These are phyloP conservation scores for Tribonema minus DNA, from an alignment of 108 stramenopile genomes.

Conservation along the genomic window DNA sequence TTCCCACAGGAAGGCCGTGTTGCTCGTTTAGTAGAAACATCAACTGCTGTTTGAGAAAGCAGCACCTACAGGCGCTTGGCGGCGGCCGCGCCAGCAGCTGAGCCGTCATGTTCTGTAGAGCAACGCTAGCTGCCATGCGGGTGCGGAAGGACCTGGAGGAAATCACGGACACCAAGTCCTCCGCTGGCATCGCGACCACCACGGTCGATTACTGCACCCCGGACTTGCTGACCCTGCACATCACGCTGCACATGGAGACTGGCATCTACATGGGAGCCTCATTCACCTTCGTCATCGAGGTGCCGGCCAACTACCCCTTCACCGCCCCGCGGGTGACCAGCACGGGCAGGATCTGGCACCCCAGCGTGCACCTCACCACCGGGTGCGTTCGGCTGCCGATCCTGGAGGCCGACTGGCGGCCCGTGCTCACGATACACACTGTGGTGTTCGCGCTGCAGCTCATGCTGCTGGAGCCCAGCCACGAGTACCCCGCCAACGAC, in stretches of 20 bases:
- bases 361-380: too few relatives aligned
- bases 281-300: neutral
- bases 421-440: conserved; percentile 46
- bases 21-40: too few relatives aligned
- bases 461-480: conserved; percentile 30
- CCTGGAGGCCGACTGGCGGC: conserved; percentile 37
- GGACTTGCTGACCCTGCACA: neutral
- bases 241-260: neutral
- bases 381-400: conserved; percentile 35
- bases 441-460: conserved; percentile 46
- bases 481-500: conserved; percentile 9
- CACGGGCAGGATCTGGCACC: neutral
- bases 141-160: neutral
- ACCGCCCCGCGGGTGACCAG: neutral
- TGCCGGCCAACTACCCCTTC: neutral
- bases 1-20: too few relatives aligned
- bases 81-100: too few relatives aligned
- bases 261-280: neutral
- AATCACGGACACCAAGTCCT: neutral
- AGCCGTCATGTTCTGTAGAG: too few relatives aligned
- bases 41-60: too few relatives aligned
- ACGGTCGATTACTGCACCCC: too few relatives aligned
- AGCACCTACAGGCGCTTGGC: too few relatives aligned
- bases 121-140: neutral
- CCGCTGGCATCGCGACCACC: too few relatives aligned